A percentile compares a stretch with the other conserved stretches of the same genome.
Conservation (phyloP, 164 flowering plant genomes). For the Chloranthus sessilifolius region DNA sequence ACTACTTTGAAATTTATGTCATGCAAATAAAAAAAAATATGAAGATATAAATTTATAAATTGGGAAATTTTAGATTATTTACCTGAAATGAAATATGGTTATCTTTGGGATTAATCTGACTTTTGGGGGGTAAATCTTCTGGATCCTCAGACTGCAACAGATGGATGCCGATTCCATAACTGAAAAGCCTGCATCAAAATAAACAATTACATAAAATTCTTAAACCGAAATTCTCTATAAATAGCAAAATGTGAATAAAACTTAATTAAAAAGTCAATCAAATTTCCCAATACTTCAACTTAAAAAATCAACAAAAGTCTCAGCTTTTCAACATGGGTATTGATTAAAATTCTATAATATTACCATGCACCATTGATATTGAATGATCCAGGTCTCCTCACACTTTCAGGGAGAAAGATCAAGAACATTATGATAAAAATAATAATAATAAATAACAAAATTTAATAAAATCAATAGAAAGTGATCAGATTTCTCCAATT, state of each 20-base stretch:
- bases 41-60: background rate
- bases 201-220: background rate
- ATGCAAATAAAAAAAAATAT: background rate
- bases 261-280: too few relatives aligned
- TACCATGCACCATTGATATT: constrained; percentile 76
- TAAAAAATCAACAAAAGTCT: too few relatives aligned
- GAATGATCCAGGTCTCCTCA: constrained; percentile 73
- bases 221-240: too few relatives aligned
- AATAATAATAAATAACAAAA: too few relatives aligned
- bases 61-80: background rate
- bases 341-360: too few relatives aligned
- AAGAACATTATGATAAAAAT: constrained; percentile 56
- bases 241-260: too few relatives aligned
- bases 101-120: constrained; percentile 71
- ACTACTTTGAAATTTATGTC: too few relatives aligned
- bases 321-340: too few relatives aligned
- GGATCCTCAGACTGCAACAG: constrained; percentile 61
- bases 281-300: too few relatives aligned
- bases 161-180: constrained; percentile 72
- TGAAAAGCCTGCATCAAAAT: constrained; percentile 44
- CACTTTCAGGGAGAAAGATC: constrained; percentile 61
- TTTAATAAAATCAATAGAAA: too few relatives aligned
- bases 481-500: too few relatives aligned
- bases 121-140: constrained; percentile 39
- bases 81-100: constrained; percentile 88